phyloP scores from a whole-genome alignment of 2,329 filamentous ascomycete species.

The Daldinia sp. region DNA sequence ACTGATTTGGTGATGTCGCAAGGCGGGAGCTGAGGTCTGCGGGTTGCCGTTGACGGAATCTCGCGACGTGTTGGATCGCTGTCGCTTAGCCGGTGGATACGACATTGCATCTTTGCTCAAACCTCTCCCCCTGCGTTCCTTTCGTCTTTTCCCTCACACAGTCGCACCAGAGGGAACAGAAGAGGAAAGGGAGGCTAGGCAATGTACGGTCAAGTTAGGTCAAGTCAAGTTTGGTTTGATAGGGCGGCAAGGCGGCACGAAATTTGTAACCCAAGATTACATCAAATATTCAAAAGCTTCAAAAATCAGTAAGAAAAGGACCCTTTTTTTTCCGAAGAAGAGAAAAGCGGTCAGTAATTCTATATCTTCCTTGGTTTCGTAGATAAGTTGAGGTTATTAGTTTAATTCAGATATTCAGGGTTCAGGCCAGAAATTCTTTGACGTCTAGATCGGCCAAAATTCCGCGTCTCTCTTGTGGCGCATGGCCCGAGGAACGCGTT shows the following conservation, averaged over 20 bases:
- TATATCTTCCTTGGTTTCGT: conserved; percentile 10
- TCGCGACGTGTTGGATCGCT: conserved; percentile 47
- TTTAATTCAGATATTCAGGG: conserved; percentile 24
- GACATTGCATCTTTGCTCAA: conserved; percentile 43
- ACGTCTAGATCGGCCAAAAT: conserved; percentile 37
- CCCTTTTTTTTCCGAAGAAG: not conserved
- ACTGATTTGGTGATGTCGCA: conserved; percentile 43
- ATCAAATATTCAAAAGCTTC: not conserved
- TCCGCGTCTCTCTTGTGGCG: conserved; percentile 37
- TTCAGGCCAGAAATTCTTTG: conserved; percentile 38
- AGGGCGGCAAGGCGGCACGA: conserved; percentile 1
- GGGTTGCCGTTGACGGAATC: conserved; percentile 46
- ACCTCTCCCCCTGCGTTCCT: conserved; percentile 1
- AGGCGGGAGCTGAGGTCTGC: conserved; percentile 46
- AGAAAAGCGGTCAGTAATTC: not conserved
- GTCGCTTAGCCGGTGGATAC: conserved; percentile 47
- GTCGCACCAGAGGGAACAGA: conserved; percentile 14
- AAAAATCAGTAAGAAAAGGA: not conserved
- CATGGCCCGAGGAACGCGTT: conserved; percentile 31
- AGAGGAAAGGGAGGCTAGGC: not conserved
- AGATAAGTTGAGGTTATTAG: conserved; percentile 29
- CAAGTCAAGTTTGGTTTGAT: not conserved
- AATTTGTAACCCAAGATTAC: not conserved
- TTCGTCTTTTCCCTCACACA: conserved; percentile 20
- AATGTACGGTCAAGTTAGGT: not conserved